A percentile compares a stretch with the other conserved stretches of the same genome.
Conservation (phyloP, 2,329 filamentous ascomycete genomes). For the Penicillium palitans region DNA sequence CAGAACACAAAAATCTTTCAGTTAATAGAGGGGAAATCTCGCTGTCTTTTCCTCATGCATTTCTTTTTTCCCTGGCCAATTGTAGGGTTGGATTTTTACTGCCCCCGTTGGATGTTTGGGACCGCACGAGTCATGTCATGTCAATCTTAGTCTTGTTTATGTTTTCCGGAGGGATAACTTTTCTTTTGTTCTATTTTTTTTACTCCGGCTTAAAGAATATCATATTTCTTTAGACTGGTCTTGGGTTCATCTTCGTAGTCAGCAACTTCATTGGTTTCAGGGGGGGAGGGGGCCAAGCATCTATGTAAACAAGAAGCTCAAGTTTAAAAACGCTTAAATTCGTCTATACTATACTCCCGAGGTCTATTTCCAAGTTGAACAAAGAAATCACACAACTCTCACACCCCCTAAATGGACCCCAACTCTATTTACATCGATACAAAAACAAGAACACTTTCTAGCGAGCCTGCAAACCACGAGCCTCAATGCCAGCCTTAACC, state of each 20-base stretch:
- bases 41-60: constrained; percentile 22
- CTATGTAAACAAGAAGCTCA: not conserved
- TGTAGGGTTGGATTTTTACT: constrained; percentile 27
- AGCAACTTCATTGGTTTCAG: not conserved
- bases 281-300: not conserved
- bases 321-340: not conserved
- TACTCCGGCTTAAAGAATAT: constrained; percentile 21
- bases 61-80: constrained; percentile 24
- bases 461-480: constrained; percentile 40
- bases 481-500: constrained; percentile 51
- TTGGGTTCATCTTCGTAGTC: not conserved
- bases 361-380: not conserved
- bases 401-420: not conserved
- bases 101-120: constrained; percentile 24
- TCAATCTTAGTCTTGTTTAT: constrained; percentile 27
- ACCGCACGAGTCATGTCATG: constrained; percentile 33
- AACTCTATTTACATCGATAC: constrained; percentile 7
- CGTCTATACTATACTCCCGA: constrained; percentile 1
- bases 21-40: constrained; percentile 27
- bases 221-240: constrained; percentile 13
- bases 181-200: constrained; percentile 19
- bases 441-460: constrained; percentile 14
- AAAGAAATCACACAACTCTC: not conserved
- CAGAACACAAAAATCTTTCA: constrained; percentile 24
- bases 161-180: constrained; percentile 22